phyloP scores from a whole-genome alignment of 257 asterid genomes.

The Primulina huaijiensis region DNA sequence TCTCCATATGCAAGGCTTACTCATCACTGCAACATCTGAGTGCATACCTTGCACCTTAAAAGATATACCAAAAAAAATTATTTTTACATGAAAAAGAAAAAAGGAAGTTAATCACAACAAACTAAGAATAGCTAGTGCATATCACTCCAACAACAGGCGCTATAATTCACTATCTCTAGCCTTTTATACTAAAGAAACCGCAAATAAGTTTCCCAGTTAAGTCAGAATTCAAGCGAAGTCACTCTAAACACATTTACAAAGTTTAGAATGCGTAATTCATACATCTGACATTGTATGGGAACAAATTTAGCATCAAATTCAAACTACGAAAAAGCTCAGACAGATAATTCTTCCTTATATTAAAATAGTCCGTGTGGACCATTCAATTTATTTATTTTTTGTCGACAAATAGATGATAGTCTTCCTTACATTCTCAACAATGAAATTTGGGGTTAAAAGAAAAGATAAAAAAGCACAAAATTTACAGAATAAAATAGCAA shows the following conservation, averaged over 20 bases:
- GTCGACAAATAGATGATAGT: background rate
- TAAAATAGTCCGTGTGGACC: background rate
- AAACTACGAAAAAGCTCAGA: too few species aligned
- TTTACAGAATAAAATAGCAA: background rate
- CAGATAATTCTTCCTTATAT: background rate
- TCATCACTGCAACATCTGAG: slow-evolving; percentile 70
- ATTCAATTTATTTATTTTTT: too few species aligned
- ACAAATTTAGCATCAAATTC: background rate
- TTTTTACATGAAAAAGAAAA: background rate
- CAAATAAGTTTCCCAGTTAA: background rate
- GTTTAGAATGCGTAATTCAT: background rate
- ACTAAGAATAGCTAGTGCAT: background rate
- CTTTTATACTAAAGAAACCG: background rate
- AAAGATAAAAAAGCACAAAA: background rate
- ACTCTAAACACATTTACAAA: background rate
- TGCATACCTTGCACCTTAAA: slow-evolving; percentile 93
- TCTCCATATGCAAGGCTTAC: slow-evolving; percentile 68
- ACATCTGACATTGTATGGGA: background rate
- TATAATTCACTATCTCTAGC: background rate
- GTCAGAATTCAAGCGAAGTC: background rate
- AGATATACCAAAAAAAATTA: background rate
- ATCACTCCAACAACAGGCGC: too few species aligned
- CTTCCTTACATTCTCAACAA: background rate
- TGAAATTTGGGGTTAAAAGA: background rate
- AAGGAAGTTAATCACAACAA: background rate